Percentiles rank a stretch among this genome's conserved stretches.
These are phyloP conservation scores for Wickerhamiella pararugosa DNA, from an alignment of 1,139 yeast genomes.

Conservation along the genomic window DNA sequence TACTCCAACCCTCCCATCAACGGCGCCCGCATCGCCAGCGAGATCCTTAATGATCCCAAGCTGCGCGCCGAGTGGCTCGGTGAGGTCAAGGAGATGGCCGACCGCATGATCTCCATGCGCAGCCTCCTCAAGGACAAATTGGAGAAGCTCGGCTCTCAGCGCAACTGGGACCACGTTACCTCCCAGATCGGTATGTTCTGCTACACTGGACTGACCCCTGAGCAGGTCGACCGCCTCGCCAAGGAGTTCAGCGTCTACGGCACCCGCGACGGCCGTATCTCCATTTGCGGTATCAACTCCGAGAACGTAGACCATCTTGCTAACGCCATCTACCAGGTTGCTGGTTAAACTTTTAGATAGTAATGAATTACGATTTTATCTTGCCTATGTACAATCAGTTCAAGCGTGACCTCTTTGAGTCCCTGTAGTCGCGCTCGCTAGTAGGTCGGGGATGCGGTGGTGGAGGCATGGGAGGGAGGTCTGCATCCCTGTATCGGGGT, in stretches of 20 bases:
- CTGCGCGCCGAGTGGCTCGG: constrained; percentile 69
- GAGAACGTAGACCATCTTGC: constrained; percentile 71
- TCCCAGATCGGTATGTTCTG: constrained; percentile 95
- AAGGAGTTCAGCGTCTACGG: constrained; percentile 63
- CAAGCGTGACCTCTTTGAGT: too few relatives aligned
- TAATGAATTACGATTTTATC: background rate
- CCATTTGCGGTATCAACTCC: constrained; percentile 85
- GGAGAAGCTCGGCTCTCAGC: constrained; percentile 58
- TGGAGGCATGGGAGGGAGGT: too few relatives aligned
- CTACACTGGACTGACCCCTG: constrained; percentile 69
- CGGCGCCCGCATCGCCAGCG: constrained; percentile 85
- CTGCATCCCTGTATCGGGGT: too few relatives aligned
- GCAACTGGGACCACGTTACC: constrained; percentile 87
- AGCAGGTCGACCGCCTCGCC: constrained; percentile 70
- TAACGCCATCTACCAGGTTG: constrained; percentile 67
- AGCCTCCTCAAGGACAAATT: constrained; percentile 44
- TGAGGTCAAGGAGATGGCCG: constrained; percentile 80
- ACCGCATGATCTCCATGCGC: constrained; percentile 73
- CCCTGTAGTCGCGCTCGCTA: too few relatives aligned
- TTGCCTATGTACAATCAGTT: too few relatives aligned
- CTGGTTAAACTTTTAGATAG: constrained; percentile 18
- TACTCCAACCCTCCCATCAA: constrained; percentile 91
- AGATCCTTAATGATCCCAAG: constrained; percentile 48
- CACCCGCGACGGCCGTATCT: constrained; percentile 66
- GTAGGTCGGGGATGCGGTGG: too few relatives aligned